Conservation (phyloP, 108 stramenopile species). For the Ochromonas danica region DNA sequence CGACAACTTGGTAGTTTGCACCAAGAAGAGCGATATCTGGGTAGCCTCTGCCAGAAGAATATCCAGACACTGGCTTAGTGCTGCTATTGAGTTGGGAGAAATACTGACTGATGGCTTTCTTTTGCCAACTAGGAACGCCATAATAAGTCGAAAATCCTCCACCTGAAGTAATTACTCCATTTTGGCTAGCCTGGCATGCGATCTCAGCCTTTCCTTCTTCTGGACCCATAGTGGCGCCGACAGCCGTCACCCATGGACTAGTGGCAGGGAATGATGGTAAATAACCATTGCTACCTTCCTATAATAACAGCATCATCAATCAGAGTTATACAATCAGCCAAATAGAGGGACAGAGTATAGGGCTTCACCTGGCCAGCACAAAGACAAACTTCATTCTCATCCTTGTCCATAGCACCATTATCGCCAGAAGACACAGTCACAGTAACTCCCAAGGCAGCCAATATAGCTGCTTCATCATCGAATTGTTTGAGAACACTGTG, state of each 20-base stretch:
- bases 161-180: constrained; percentile 20
- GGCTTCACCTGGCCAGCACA: no score
- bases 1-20: constrained; percentile 23
- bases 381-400: no score
- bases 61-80: constrained; percentile 8
- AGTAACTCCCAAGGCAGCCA: constrained; percentile 22
- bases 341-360: no score
- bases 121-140: not conserved
- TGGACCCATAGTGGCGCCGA: constrained; percentile 11
- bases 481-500: not conserved
- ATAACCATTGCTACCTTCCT: not conserved
- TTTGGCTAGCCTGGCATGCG: not conserved
- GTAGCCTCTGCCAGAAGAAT: constrained; percentile 8
- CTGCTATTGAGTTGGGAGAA: not conserved
- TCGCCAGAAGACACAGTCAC: constrained; percentile 10
- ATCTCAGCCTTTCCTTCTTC: not conserved
- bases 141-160: constrained; percentile 21
- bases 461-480: not conserved
- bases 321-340: not conserved
- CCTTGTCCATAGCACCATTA: constrained; percentile 10
- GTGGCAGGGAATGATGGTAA: constrained; percentile 28
- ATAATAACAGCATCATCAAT: not conserved
- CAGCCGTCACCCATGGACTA: constrained; percentile 31
- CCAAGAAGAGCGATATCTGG: constrained; percentile 21
- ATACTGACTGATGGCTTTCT: not conserved